Base-by-base conservation (phyloP, 1,284 basidiomycete genomes). In the Cryptococcus depauperatus region DNA sequence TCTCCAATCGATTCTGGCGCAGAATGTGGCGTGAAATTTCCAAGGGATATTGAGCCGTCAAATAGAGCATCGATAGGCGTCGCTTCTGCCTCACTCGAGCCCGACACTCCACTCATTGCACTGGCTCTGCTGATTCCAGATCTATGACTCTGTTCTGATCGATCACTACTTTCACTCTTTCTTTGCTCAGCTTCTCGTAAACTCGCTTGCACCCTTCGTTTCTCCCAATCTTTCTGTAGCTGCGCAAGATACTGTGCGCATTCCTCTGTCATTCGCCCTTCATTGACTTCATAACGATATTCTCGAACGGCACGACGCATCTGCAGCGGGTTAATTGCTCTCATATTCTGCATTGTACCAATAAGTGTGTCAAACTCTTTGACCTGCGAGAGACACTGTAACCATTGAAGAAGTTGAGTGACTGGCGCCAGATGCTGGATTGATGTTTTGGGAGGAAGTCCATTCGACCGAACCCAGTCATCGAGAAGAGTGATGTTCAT, bases 261-360 rank as follows among this genome's bases (percentile, higher is more conserved):
- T 66, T 98, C 93, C 21, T 95, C 89, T 5, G 83, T 84, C 87
- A 98, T 95, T 50, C 79, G 78, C 2, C 79, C 76, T 71, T 98
- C 93, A 61, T 85, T 85, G 41, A 96, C 84, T 72, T 97, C 92
- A 65, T 88, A 97, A 56, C 85, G 84, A 72, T 98, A 98, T 59
- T 97, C 92, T 40, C 83, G 80, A 19, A 92, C 84, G 23, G 90
- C 90, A 29, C 87, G 80, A 38, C 89, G 81, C 83, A 98, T 91
- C 77, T 97, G 93, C 1, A 95, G 71, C 37, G 93, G 93, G 63
- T 96, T 97, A 45, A 98, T 77, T 40, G 79, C 73, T 55, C 80
- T 83, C 74, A 97, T 79, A 1, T 78, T 81, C 66, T 95, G 91
- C 54, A 97, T 85, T 2, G 87, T 95, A 9, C 82, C 83, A 44